phyloP scores from a whole-genome alignment of 352 stramenopile genomes.

The Phytophthora ohioensis region DNA sequence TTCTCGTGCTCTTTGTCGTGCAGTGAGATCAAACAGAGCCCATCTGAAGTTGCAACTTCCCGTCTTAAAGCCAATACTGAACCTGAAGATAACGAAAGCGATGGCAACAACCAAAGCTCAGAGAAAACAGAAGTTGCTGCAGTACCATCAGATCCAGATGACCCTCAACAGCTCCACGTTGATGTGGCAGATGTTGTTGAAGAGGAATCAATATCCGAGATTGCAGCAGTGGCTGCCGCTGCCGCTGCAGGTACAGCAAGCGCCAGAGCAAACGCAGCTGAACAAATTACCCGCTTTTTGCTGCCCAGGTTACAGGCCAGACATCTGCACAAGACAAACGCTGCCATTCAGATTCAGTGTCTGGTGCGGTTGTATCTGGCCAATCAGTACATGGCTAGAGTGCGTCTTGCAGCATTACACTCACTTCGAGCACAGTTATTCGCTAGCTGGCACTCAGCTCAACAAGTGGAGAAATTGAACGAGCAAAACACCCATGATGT shows the following conservation, averaged over 20 bases:
- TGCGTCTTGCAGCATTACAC: slow-evolving; percentile 8
- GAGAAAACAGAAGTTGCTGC: neutral
- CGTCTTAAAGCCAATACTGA: neutral
- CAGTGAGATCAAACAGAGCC: neutral
- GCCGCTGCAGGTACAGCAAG: neutral
- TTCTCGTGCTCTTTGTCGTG: neutral
- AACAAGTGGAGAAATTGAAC: neutral
- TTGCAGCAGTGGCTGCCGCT: slow-evolving; percentile 3
- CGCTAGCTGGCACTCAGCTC: slow-evolving; percentile 12
- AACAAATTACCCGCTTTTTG: slow-evolving; percentile 23
- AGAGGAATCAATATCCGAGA: neutral
- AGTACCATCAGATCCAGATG: neutral
- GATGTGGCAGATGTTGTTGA: neutral
- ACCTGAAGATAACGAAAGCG: slow-evolving; percentile 1
- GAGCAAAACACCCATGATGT: neutral
- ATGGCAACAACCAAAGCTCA: slow-evolving; percentile 1
- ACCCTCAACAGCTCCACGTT: neutral
- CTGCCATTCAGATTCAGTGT: slow-evolving; percentile 30
- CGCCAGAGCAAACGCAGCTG: slow-evolving; percentile 1
- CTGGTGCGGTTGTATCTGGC: slow-evolving; percentile 20
- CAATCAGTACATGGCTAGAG: slow-evolving; percentile 8
- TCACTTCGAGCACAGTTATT: slow-evolving; percentile 29
- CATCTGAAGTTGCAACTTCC: neutral
- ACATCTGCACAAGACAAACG: neutral
- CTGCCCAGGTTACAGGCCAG: slow-evolving; percentile 16